Base-by-base conservation (phyloP, 1,139 yeast genomes). In the Nakaseomyces kungkrabaensis region DNA sequence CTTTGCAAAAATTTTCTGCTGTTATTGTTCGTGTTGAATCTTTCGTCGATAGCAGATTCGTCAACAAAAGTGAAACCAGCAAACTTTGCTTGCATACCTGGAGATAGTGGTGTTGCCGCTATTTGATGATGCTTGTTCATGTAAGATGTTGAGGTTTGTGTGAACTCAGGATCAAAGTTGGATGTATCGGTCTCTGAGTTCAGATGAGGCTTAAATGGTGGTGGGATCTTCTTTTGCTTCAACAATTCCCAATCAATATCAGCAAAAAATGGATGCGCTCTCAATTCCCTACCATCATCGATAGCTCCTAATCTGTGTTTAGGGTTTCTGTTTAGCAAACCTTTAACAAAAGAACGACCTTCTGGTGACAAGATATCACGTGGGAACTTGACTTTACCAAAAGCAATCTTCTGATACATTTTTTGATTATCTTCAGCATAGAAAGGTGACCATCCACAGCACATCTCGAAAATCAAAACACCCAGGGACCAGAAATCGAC, bases 381-480 rank as follows among this genome's bases (percentile, higher is more conserved):
- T 45, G 98, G 98, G 69, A 92, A 92, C 61, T 96, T 77, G 32
- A 92, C 97, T 67, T 92, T 92, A 55, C 98, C 97, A 71, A 89
- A 92, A 3, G 97, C 97, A 71, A 92, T 92, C 69, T 92, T 92
- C 71, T 90, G 90, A 72, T 92, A 92, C 97, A 92, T 92, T 69
- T 90, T 96, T 72, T 92, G 97, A 49, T 95, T 88, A 66, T 87
- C 92, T 56, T 90, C 97, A 42, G 97, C 97, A 65, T 88, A 90
- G 67, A 92, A 92, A 50, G 98, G 98, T n/a, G 96, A 85, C 97
- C 97, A 92, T 42, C 98, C 98, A 71, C 97, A 92, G 68, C 97
- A 83, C 92, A 85, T 84, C 68, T 85, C 94, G 66, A 85, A 85
- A 44, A 85, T 83, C 52, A 85, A 72, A 7, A 85, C 92, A 54